phyloP scores from a whole-genome alignment of 768 basidiomycete genomes.

The Amanita polypyramis region DNA sequence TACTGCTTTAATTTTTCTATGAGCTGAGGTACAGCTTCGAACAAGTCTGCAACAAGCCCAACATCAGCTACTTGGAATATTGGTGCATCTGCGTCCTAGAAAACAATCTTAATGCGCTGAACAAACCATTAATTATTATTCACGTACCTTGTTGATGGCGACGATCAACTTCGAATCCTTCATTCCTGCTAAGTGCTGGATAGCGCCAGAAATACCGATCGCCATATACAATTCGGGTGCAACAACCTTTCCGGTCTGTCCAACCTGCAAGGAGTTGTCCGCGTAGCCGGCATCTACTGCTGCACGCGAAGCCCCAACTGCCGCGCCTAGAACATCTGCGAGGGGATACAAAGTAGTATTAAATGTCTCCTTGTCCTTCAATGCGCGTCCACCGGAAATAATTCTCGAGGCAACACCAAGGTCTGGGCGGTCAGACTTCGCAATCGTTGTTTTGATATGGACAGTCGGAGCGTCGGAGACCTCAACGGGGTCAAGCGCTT shows the following conservation, averaged over 20 bases:
- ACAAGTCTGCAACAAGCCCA: conserved; percentile 90
- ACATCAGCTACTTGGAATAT: conserved; percentile 98
- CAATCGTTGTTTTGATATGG: conserved; percentile 67
- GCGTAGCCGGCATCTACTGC: conserved; percentile 98
- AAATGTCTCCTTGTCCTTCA: conserved; percentile 95
- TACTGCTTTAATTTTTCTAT: conserved; percentile 70
- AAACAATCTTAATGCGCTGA: conserved; percentile 6
- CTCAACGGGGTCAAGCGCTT: conserved; percentile 53
- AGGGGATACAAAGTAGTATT: conserved; percentile 77
- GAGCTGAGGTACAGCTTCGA: conserved; percentile 84
- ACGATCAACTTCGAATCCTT: conserved; percentile 98
- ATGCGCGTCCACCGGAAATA: conserved; percentile 89
- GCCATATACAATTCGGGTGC: conserved; percentile 96
- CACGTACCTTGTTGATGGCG: conserved; percentile 85
- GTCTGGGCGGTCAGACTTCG: conserved; percentile 89
- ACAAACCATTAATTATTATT: neutral
- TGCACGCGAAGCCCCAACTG: conserved; percentile 95
- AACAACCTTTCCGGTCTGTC: conserved; percentile 97
- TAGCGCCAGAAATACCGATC: conserved; percentile 94
- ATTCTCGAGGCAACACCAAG: conserved; percentile 80
- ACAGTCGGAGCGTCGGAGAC: conserved; percentile 45
- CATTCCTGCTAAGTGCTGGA: conserved; percentile 99
- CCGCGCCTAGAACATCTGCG: conserved; percentile 88
- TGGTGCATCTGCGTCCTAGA: conserved; percentile 89
- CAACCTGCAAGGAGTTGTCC: conserved; percentile 97